Evolutionary conservation across 495 filamentous ascomycete species (phyloP), one percentile per base, ranked within the genome.

Genomic region (Chaetomium cochliodes): DNA sequence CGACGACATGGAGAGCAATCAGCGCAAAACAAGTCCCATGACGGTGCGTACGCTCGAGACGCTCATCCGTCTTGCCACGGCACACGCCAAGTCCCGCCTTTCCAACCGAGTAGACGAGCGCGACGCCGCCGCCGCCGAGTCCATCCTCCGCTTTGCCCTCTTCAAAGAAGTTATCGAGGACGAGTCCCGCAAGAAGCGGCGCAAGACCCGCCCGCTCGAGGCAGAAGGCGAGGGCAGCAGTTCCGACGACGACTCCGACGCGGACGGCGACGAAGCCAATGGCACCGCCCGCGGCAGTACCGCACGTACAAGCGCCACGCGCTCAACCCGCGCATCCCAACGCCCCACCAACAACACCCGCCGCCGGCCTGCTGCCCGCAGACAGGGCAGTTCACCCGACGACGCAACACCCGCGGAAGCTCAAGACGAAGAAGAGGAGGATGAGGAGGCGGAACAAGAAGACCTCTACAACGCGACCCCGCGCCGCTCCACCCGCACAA

Each of bases 31-130:
- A 0, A 91, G 87, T 7, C 93, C 94, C 23, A 92, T 99, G 82
- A 99, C 94, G 8, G 92, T 96, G 13, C 92, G 94, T 88, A 97
- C 93, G 5, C 85, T 98, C 20, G 94, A 99, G 77, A 99, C 94
- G 0, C 83, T 99, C 51, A 98, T 99, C 74, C 94, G 94, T 87
- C 82, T 99, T 2, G 89, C 96, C 15, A 97, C 94, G 9, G 94
- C 94, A 9, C 94, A 99, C 70, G 96, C 94, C 58, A 99, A 99
- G 78, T 84, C 93, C 12, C 86, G 94, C 6, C 84, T 99, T 11
- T 96, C 92, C 15, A 93, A 88, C 69, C 82, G 91, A n/a, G 94
- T 99, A 1, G 94, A 98, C 53, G 89, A 96, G 72, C 87, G 88
- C 58, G 94, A 99, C 76, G 93, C 93, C 7, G 80, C 91, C 56